Evolutionary conservation across 441 rosid species (phyloP).

Genomic region (Gossypium davidsonii): DNA sequence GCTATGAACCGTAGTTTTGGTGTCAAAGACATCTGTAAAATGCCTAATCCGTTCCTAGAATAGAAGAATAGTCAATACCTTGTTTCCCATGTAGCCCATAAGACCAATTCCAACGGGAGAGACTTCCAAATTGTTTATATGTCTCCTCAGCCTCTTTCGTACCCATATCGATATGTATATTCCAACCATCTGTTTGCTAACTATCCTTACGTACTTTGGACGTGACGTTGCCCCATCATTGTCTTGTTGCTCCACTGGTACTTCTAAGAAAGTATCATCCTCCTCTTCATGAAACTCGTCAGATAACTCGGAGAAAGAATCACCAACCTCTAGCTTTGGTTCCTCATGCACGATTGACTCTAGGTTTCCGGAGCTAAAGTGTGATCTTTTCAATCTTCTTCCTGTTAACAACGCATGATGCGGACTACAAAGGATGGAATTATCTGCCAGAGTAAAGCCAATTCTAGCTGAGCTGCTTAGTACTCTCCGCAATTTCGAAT

Average conservation of each 20-base stretch:
- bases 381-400: slow-evolving; percentile 55
- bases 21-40: slow-evolving; percentile 2
- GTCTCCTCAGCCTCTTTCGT: slow-evolving; percentile 73
- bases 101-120: slow-evolving; percentile 96
- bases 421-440: slow-evolving; percentile 30
- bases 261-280: slow-evolving; percentile 37
- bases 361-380: slow-evolving; percentile 61
- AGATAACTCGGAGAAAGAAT: slow-evolving; percentile 27
- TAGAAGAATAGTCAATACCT: slow-evolving; percentile 42
- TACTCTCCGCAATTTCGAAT: slow-evolving; percentile 54
- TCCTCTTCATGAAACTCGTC: slow-evolving; percentile 46
- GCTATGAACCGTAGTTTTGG: neutral
- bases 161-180: slow-evolving; percentile 93
- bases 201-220: slow-evolving; percentile 69
- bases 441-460: slow-evolving; percentile 43
- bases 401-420: slow-evolving; percentile 31
- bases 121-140: slow-evolving; percentile 80
- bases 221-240: slow-evolving; percentile 24
- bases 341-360: slow-evolving; percentile 35
- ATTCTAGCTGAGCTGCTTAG: slow-evolving; percentile 67
- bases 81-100: slow-evolving; percentile 99
- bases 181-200: slow-evolving; percentile 99
- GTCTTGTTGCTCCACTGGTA: slow-evolving; percentile 22
- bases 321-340: slow-evolving; percentile 38
- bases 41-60: neutral